Evolutionary conservation across 129 eudicot genomes (phyloP).

Genomic region (Flaveria linearis): DNA sequence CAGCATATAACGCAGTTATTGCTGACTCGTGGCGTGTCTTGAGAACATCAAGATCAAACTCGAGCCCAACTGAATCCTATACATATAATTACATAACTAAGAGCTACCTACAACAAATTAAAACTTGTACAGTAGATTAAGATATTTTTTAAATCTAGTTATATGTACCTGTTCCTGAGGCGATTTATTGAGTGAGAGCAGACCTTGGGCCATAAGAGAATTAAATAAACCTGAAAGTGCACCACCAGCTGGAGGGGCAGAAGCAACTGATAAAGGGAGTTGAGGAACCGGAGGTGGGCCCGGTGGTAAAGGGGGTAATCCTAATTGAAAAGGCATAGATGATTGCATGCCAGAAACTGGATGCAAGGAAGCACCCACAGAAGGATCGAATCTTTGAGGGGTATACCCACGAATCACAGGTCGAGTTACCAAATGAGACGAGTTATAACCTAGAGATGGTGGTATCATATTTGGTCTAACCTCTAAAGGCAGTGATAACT

Average conservation of each 20-base stretch:
- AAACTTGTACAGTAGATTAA: constrained; percentile 8
- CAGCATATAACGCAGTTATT: constrained; percentile 64
- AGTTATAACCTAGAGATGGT: constrained; percentile 32
- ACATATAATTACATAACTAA: constrained; percentile 21
- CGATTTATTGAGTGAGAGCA: constrained; percentile 60
- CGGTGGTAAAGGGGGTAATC: constrained; percentile 48
- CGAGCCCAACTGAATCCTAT: constrained; percentile 81
- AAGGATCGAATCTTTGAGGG: constrained; percentile 47
- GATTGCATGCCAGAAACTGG: constrained; percentile 44
- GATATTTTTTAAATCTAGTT: neutral
- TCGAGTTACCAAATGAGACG: constrained; percentile 36
- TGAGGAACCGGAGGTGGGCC: constrained; percentile 62
- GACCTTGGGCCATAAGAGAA: constrained; percentile 84
- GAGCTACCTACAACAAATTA: constrained; percentile 5
- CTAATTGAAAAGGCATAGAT: constrained; percentile 46
- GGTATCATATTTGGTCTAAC: constrained; percentile 45
- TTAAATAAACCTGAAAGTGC: constrained; percentile 60
- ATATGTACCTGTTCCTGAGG: constrained; percentile 59
- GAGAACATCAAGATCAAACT: constrained; percentile 74
- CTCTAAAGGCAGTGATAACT: constrained; percentile 45
- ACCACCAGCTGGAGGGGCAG: constrained; percentile 52
- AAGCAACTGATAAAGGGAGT: constrained; percentile 34
- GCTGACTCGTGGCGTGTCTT: constrained; percentile 82
- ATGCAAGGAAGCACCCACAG: constrained; percentile 28
- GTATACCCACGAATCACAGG: constrained; percentile 48